Conservation (phyloP, 2,329 filamentous ascomycete species). For the Biscogniauxia mediterranea region DNA sequence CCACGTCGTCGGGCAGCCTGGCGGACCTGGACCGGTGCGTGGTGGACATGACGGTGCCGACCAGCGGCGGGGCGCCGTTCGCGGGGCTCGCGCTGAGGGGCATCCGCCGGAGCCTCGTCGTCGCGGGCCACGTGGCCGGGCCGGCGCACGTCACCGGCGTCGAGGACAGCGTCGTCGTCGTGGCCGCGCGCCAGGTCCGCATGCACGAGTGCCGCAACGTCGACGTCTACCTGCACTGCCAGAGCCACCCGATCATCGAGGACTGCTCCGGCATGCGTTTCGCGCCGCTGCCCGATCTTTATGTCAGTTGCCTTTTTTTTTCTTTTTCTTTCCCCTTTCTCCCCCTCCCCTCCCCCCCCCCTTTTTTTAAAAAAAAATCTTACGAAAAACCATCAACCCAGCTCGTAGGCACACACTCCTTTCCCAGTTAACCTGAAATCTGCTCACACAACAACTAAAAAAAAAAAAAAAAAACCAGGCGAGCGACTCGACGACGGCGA, state of each 20-base stretch:
- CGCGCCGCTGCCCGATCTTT: slow-evolving; percentile 67
- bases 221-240: slow-evolving; percentile 78
- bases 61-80: slow-evolving; percentile 60
- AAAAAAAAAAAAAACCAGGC: slow-evolving; percentile 27
- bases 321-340: too few relatives aligned
- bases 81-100: slow-evolving; percentile 67
- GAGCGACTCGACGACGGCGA: slow-evolving; percentile 28
- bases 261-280: slow-evolving; percentile 79
- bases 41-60: slow-evolving; percentile 75
- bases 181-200: slow-evolving; percentile 81
- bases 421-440: slow-evolving; percentile 11
- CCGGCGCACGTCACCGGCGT: slow-evolving; percentile 80
- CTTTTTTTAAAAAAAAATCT: neutral
- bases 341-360: too few relatives aligned
- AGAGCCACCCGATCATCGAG: slow-evolving; percentile 89
- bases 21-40: slow-evolving; percentile 69
- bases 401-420: neutral
- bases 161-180: slow-evolving; percentile 69
- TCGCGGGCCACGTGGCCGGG: slow-evolving; percentile 76
- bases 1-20: slow-evolving; percentile 71
- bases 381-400: too few relatives aligned
- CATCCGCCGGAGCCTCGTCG: slow-evolving; percentile 67
- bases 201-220: slow-evolving; percentile 86
- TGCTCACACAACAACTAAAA: too few relatives aligned
- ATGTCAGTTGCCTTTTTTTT: slow-evolving; percentile 52